Evolutionary conservation across 805 yeast species (phyloP).

Genomic region (Dipodascus albidus): DNA sequence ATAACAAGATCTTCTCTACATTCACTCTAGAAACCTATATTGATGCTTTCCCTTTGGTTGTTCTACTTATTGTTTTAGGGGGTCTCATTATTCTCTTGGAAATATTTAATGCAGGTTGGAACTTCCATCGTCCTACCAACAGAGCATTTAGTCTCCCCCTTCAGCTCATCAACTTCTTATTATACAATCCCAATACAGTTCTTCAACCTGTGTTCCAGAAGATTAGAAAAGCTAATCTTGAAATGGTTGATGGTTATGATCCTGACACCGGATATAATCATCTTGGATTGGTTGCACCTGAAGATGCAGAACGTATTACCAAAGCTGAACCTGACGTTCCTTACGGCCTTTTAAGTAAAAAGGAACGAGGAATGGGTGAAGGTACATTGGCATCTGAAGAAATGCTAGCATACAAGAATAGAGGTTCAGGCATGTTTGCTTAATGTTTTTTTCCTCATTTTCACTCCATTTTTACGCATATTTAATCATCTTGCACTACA

Average conservation of each 20-base stretch:
- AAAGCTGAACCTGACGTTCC: neutral
- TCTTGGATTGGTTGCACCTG: neutral
- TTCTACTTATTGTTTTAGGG: neutral
- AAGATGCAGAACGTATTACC: neutral
- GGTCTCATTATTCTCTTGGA: neutral
- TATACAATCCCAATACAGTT: neutral
- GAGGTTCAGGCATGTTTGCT: neutral
- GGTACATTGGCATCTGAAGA: neutral
- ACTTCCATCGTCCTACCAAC: neutral
- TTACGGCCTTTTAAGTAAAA: neutral
- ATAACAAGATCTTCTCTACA: neutral
- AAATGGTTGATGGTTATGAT: conserved; percentile 1
- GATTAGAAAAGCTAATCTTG: neutral
- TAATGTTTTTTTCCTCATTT: too few relatives aligned
- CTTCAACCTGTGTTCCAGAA: neutral
- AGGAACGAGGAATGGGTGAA: conserved; percentile 1
- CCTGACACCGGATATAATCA: conserved; percentile 1
- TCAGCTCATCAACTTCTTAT: neutral
- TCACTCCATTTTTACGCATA: too few relatives aligned
- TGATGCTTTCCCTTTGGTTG: neutral
- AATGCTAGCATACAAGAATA: neutral
- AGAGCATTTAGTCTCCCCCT: neutral
- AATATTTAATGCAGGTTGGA: neutral
- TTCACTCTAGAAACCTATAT: neutral
- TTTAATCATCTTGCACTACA: too few relatives aligned